Base-by-base conservation (phyloP, 352 stramenopile species). In the Stephanocyclus meneghinianus region DNA sequence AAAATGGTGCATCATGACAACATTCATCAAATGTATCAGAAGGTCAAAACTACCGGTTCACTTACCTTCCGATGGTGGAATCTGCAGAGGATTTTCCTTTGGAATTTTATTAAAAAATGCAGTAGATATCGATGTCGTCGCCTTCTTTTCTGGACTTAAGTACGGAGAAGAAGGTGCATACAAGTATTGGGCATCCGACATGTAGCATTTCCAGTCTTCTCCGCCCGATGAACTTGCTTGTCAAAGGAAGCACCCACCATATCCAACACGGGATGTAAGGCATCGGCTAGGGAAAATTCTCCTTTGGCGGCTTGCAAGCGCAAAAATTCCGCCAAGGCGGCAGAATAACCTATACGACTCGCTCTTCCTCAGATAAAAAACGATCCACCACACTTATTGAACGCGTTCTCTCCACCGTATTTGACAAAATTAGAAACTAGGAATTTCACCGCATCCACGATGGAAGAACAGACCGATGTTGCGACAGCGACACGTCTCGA, bases 351-450 rank as follows among this genome's bases (percentile, higher is more conserved):
- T 45, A 92, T 76, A 21, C 87, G 81, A 50, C 83, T 78, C 47
- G 85, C 84, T 53, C 90, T 76, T 32, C 90, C 87, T 51, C 90
- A 87, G 15, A 82, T 83, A 0, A 83, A 92, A 75, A 87, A 92
- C 18, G 71, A 65, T 37, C 90, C 88, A n/a, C 88, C 87, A 47
- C 80, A 83, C 73, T 80, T 78, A 57, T 81, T 81, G 10, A 83
- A 81, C 18, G 61, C 66, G 32, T 85, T 69, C 68, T 94, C 87
- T 66, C 90, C 90, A 69, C 88, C 90, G 64, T 73, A 78, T 60
- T 93, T 94, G 18, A 91, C 74, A 82, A 94, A 94, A 35, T 90
- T 75, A 10, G 74, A 67, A 40, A 92, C 82, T 26, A 92, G 74
- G 70, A 83, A 92, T 29, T 73, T 63, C 30, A 93, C 71, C 37